A percentile compares a stretch with the other conserved stretches of the same genome.
Conservation (phyloP, 1,284 basidiomycete genomes). For the Porodaedalea pini region DNA sequence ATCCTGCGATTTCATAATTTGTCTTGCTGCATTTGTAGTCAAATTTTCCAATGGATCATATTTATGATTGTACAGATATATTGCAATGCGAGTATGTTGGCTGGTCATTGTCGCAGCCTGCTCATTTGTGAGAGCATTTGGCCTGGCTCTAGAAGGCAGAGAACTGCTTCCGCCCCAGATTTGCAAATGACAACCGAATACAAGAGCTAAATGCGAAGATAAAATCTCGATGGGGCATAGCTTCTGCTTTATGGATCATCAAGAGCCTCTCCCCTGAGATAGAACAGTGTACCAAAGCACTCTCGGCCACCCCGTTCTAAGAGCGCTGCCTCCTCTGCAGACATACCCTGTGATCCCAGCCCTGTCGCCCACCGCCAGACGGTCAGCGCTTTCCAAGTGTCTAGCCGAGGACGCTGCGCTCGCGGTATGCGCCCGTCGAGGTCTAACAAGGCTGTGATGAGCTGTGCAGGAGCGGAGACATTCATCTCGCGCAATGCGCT, state of each 20-base stretch:
- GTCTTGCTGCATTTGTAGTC: too few species aligned
- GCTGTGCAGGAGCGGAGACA: not conserved
- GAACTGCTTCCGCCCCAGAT: too few species aligned
- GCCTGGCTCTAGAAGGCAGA: too few species aligned
- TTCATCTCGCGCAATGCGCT: constrained; percentile 8
- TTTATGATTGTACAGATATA: too few species aligned
- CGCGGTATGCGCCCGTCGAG: constrained; percentile 15
- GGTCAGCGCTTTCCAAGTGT: constrained; percentile 6
- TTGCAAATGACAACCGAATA: too few species aligned
- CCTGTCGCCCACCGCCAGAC: constrained; percentile 13
- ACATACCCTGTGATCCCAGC: not conserved
- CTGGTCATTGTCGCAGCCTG: too few species aligned
- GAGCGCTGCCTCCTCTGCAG: constrained; percentile 3
- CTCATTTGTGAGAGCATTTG: too few species aligned
- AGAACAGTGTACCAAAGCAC: constrained; percentile 14
- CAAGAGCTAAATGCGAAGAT: too few species aligned
- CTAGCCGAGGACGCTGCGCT: not conserved
- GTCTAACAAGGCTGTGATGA: constrained; percentile 11
- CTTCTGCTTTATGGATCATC: not conserved
- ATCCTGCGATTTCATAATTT: too few species aligned
- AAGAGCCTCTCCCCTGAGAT: constrained; percentile 12
- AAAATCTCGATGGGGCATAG: not conserved
- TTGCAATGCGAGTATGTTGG: too few species aligned
- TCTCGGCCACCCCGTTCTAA: constrained; percentile 16
- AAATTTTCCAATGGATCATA: too few species aligned